A percentile compares a stretch with the other conserved stretches of the same genome.
Evolutionary conservation across 208 protist species (phyloP).

Genomic region (Trypanosoma melophagium): DNA sequence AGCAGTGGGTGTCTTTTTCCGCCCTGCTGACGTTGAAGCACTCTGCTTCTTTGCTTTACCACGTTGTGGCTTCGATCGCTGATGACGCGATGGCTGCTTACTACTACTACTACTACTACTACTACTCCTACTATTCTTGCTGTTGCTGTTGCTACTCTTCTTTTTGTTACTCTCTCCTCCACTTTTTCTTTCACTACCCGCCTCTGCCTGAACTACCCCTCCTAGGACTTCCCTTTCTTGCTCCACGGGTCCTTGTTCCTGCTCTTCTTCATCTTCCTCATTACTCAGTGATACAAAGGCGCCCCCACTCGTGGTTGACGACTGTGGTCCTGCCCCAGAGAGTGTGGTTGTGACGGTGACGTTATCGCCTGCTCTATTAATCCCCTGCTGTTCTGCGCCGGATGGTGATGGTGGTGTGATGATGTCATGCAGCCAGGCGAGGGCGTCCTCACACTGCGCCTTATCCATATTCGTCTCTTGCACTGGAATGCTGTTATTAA

Average conservation of each 20-base stretch:
- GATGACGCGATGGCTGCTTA: slow-evolving; percentile 5
- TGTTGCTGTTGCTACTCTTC: slow-evolving; percentile 1
- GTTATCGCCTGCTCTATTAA: background rate
- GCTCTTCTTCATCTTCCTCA: slow-evolving; percentile 15
- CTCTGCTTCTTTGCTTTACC: slow-evolving; percentile 10
- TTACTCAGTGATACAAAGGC: slow-evolving; percentile 13
- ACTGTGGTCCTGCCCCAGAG: background rate
- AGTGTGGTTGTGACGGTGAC: slow-evolving; percentile 4
- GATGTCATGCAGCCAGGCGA: slow-evolving; percentile 86
- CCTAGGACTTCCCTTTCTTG: slow-evolving; percentile 32
- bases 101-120: slow-evolving; percentile 6
- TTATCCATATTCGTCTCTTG: background rate
- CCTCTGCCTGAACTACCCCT: too few relatives aligned
- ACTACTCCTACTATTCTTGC: slow-evolving; percentile 8
- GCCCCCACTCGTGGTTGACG: background rate
- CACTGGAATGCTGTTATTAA: slow-evolving; percentile 53
- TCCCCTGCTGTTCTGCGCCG: too few relatives aligned
- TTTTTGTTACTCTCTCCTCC: slow-evolving; percentile 15
- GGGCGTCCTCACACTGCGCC: slow-evolving; percentile 40
- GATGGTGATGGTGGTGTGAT: slow-evolving; percentile 58
- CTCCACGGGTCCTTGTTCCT: slow-evolving; percentile 4
- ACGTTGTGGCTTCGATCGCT: background rate
- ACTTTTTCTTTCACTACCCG: slow-evolving; percentile 22
- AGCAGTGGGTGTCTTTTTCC: slow-evolving; percentile 5
- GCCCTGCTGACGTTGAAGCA: background rate